Conservation (phyloP, 2,329 filamentous ascomycete species). For the Lachnellula hyalina region DNA sequence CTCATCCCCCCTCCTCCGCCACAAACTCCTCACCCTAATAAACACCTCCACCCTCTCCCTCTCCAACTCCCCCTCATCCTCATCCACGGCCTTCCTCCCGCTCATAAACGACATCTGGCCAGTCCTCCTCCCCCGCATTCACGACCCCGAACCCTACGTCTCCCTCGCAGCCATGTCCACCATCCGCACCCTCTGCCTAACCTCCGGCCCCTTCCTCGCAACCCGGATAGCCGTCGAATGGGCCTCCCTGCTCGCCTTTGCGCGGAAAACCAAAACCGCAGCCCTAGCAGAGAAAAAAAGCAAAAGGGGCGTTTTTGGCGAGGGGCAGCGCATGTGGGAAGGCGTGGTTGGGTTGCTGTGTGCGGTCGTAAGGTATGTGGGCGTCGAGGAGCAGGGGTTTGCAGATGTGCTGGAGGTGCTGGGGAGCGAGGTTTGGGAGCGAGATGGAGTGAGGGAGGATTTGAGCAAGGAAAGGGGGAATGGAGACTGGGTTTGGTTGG, state of each 20-base stretch:
- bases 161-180: slow-evolving; percentile 65
- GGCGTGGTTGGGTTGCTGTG: slow-evolving; percentile 54
- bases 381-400: slow-evolving; percentile 62
- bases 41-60: slow-evolving; percentile 67
- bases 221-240: slow-evolving; percentile 72
- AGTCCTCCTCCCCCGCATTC: slow-evolving; percentile 62
- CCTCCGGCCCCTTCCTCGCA: slow-evolving; percentile 76
- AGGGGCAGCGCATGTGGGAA: slow-evolving; percentile 59
- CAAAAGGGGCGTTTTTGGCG: slow-evolving; percentile 53
- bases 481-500: slow-evolving; percentile 72
- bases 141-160: slow-evolving; percentile 64
- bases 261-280: slow-evolving; percentile 37
- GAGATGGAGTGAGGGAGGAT: slow-evolving; percentile 42
- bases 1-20: slow-evolving; percentile 71
- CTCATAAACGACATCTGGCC: slow-evolving; percentile 91
- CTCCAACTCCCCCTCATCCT: slow-evolving; percentile 50
- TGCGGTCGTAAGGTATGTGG: slow-evolving; percentile 56
- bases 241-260: slow-evolving; percentile 50
- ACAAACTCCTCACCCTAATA: slow-evolving; percentile 72
- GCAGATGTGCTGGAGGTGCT: slow-evolving; percentile 66
- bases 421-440: slow-evolving; percentile 41
- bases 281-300: slow-evolving; percentile 28
- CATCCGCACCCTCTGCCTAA: slow-evolving; percentile 61
- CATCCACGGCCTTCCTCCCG: slow-evolving; percentile 69
- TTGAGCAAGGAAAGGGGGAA: slow-evolving; percentile 59